phyloP scores from a whole-genome alignment of 345 rosid genomes.

The Bruguiera gymnorhiza region DNA sequence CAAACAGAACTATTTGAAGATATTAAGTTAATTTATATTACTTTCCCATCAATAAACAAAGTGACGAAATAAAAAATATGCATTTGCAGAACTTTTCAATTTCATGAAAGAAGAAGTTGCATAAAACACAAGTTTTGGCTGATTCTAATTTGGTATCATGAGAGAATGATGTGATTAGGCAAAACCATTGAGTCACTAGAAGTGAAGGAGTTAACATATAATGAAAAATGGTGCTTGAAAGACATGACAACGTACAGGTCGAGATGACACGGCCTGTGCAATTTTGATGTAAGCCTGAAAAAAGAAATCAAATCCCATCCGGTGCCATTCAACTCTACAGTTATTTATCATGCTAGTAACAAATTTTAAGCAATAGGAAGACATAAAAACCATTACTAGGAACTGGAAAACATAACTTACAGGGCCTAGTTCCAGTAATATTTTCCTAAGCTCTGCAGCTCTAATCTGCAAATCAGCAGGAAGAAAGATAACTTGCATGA shows the following conservation, averaged over 20 bases:
- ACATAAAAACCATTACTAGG: not conserved
- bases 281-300: slow-evolving; percentile 82
- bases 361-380: not conserved
- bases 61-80: not conserved
- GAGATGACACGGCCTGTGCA: slow-evolving; percentile 93
- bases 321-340: no score
- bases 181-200: no score
- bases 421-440: slow-evolving; percentile 85
- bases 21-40: no score
- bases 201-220: no score
- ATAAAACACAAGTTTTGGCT: no score
- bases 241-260: slow-evolving; percentile 58
- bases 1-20: no score
- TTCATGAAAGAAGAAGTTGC: no score
- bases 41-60: not conserved
- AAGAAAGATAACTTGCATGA: not conserved
- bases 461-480: slow-evolving; percentile 51
- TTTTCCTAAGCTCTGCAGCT: slow-evolving; percentile 82
- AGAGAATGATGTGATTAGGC: no score
- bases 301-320: not conserved
- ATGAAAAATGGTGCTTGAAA: no score
- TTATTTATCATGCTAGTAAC: not conserved
- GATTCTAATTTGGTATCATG: no score
- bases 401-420: slow-evolving; percentile 35
- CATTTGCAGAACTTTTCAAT: no score